These are phyloP conservation scores for Penicillium cosmopolitanum DNA, from an alignment of 495 filamentous ascomycete species.

Conservation along the genomic window DNA sequence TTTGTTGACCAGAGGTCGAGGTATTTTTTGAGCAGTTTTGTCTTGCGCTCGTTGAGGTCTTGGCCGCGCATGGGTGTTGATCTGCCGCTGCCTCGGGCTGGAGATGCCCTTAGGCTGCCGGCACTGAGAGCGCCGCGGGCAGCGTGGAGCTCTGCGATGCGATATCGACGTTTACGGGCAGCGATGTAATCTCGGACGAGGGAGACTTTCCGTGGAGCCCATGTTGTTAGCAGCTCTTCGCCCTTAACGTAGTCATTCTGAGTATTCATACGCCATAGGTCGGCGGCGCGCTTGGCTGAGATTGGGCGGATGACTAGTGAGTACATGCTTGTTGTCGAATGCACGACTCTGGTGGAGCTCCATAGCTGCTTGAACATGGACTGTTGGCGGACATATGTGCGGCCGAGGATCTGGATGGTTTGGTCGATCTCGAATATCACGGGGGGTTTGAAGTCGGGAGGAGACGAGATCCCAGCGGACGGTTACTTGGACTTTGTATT, in stretches of 20 bases:
- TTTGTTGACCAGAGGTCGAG: constrained; percentile 78
- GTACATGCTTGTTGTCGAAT: constrained; percentile 84
- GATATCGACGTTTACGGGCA: constrained; percentile 67
- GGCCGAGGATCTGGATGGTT: constrained; percentile 79
- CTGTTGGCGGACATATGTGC: constrained; percentile 80
- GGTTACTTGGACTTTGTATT: constrained; percentile 87
- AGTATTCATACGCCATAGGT: constrained; percentile 97
- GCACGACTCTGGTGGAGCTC: constrained; percentile 81
- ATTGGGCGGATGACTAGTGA: constrained; percentile 82
- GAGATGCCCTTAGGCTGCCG: constrained; percentile 39
- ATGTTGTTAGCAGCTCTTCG: constrained; percentile 80
- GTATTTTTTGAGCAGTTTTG: constrained; percentile 67
- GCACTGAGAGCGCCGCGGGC: constrained; percentile 69
- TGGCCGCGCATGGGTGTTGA: constrained; percentile 45
- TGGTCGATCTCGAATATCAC: constrained; percentile 84
- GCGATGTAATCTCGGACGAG: constrained; percentile 81
- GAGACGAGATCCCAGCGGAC: constrained; percentile 82
- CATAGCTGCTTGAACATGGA: constrained; percentile 87
- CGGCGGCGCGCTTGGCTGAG: constrained; percentile 85
- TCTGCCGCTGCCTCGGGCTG: constrained; percentile 39
- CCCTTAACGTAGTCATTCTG: constrained; percentile 93
- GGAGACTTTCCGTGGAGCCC: constrained; percentile 87
- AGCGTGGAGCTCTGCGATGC: constrained; percentile 77
- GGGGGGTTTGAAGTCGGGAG: constrained; percentile 74
- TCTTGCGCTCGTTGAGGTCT: constrained; percentile 58